Evolutionary conservation across 2,329 filamentous ascomycete genomes (phyloP).

Genomic region (Arthrobotrys pseudoclavata): DNA sequence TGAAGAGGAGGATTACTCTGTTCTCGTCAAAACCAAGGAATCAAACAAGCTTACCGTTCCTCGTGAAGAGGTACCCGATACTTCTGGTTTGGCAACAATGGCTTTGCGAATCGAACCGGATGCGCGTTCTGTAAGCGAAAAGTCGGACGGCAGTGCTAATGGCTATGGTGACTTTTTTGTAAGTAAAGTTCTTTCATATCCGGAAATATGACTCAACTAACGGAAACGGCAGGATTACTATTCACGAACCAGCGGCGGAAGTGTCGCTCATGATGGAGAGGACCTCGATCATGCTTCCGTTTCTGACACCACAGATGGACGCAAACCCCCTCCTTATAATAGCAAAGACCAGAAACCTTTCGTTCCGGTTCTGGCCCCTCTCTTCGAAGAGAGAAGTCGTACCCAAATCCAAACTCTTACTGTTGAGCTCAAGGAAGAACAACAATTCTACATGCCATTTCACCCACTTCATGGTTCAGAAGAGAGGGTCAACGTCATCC

Average conservation of each 20-base stretch:
- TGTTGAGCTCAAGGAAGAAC: too few relatives aligned
- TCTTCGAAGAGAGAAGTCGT: neutral
- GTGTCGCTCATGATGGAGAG: neutral
- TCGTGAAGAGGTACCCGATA: neutral
- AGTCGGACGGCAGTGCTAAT: slow-evolving; percentile 15
- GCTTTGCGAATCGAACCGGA: neutral
- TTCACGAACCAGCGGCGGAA: neutral
- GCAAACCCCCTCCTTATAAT: neutral
- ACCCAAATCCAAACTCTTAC: neutral
- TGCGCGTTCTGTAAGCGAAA: slow-evolving; percentile 7
- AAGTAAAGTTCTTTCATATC: neutral
- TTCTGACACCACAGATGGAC: neutral
- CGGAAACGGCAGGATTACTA: neutral
- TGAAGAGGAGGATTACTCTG: neutral
- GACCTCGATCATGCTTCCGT: neutral
- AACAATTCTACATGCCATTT: neutral
- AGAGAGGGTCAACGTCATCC: neutral
- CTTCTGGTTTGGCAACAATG: neutral
- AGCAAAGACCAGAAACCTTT: neutral
- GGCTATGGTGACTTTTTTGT: slow-evolving; percentile 18
- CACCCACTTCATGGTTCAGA: neutral
- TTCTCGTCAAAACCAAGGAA: neutral
- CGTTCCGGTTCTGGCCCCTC: neutral
- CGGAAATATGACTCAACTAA: neutral
- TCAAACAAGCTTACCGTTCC: slow-evolving; percentile 1